These are phyloP conservation scores for Artemisia argyi DNA, from an alignment of 129 eudicot species.

Conservation along the genomic window DNA sequence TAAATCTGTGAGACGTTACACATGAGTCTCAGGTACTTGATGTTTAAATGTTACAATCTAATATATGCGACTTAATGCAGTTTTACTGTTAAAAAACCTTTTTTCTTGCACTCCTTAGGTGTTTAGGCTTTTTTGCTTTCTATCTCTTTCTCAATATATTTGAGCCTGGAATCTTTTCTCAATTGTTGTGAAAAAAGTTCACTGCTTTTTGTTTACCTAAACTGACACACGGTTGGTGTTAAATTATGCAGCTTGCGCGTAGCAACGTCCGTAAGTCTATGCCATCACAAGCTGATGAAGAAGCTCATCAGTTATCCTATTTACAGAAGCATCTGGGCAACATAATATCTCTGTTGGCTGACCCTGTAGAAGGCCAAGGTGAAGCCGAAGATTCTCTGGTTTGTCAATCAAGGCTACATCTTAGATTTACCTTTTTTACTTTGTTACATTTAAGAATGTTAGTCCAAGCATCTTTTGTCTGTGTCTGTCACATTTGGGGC, in stretches of 20 bases:
- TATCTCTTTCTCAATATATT: too few relatives aligned
- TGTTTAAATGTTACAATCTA: not conserved
- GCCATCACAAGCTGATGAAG: slow-evolving; percentile 99
- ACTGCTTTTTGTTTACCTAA: slow-evolving; percentile 9
- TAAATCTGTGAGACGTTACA: not conserved
- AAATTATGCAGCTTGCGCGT: slow-evolving; percentile 73
- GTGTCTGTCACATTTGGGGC: too few relatives aligned
- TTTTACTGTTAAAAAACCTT: too few relatives aligned
- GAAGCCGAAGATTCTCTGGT: slow-evolving; percentile 93
- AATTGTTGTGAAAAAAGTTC: not conserved
- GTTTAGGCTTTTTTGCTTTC: too few relatives aligned
- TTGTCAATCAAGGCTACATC: slow-evolving; percentile 29
- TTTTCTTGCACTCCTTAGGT: too few relatives aligned
- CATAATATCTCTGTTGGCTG: slow-evolving; percentile 80
- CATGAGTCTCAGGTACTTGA: slow-evolving; percentile 10
- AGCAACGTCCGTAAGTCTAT: slow-evolving; percentile 84
- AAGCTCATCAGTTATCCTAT: slow-evolving; percentile 95
- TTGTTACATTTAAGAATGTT: too few relatives aligned
- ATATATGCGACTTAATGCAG: too few relatives aligned
- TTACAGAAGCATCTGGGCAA: slow-evolving; percentile 91
- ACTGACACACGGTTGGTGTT: slow-evolving; percentile 20
- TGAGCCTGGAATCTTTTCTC: too few relatives aligned
- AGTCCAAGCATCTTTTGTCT: too few relatives aligned
- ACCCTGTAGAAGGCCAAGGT: slow-evolving; percentile 50
- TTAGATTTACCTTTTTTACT: too few relatives aligned